Evolutionary conservation across 176 grass and related monocot genomes (phyloP).

Genomic region (Aegilops longissima): DNA sequence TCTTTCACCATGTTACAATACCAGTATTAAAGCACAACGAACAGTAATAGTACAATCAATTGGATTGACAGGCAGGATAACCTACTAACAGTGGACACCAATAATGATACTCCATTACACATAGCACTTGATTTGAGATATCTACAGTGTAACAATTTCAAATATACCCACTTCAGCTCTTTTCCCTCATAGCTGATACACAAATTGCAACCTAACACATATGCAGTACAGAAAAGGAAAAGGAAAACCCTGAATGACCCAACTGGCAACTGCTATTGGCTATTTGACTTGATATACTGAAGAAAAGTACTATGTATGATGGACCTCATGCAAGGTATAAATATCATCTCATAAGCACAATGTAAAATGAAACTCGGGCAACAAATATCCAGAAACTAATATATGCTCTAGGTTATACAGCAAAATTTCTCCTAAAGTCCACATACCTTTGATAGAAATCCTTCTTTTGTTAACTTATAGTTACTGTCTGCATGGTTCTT

Average conservation of each 20-base stretch:
- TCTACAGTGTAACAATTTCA: background rate
- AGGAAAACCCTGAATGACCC: background rate
- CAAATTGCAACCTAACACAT: background rate
- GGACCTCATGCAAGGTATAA: constrained; percentile 37
- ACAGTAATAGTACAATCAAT: background rate
- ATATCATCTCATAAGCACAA: constrained; percentile 6
- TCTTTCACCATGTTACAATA: too few relatives aligned
- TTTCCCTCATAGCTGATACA: background rate
- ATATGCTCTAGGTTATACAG: background rate
- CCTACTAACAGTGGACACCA: background rate
- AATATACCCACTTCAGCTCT: background rate
- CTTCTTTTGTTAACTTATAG: constrained; percentile 85
- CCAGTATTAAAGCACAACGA: too few relatives aligned
- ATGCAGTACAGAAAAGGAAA: background rate
- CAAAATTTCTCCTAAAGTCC: constrained; percentile 15
- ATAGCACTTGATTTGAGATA: background rate
- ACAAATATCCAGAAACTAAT: background rate
- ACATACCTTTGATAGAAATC: constrained; percentile 89
- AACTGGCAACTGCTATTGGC: background rate
- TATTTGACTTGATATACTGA: constrained; percentile 1
- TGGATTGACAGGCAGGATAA: background rate
- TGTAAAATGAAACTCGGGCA: constrained; percentile 14
- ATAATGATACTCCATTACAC: background rate
- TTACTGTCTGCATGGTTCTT: constrained; percentile 98
- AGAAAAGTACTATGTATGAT: background rate